Evolutionary conservation across 2,329 filamentous ascomycete genomes (phyloP).

Genomic region (Cladorrhinum sp.): DNA sequence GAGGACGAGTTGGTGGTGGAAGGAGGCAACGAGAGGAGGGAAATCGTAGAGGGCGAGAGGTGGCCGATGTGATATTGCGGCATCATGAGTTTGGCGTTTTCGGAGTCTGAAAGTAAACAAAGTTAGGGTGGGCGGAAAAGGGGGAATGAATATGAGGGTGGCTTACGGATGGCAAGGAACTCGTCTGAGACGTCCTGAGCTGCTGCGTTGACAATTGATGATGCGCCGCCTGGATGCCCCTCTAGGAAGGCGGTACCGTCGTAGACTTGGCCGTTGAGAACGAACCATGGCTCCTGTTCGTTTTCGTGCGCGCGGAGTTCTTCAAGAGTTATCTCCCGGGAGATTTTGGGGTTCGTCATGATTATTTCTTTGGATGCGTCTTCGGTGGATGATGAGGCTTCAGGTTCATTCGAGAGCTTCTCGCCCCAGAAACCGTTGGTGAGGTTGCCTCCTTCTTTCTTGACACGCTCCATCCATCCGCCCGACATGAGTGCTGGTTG

Average conservation of each 20-base stretch:
- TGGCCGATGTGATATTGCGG: constrained; percentile 78
- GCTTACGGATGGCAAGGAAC: constrained; percentile 84
- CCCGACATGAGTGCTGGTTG: constrained; percentile 72
- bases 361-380: constrained; percentile 63
- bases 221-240: constrained; percentile 80
- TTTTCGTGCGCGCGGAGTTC: constrained; percentile 68
- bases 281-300: constrained; percentile 75
- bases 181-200: constrained; percentile 81
- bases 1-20: constrained; percentile 35
- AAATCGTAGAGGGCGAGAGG: constrained; percentile 59
- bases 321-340: constrained; percentile 62
- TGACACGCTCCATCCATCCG: constrained; percentile 92
- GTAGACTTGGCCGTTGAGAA: constrained; percentile 84
- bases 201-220: constrained; percentile 80
- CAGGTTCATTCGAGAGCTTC: constrained; percentile 48
- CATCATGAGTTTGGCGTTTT: constrained; percentile 92
- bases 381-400: constrained; percentile 35
- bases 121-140: too few relatives aligned
- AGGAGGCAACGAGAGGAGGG: constrained; percentile 46
- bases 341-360: constrained; percentile 70
- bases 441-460: constrained; percentile 76
- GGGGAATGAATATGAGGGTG: constrained; percentile 11
- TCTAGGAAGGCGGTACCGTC: constrained; percentile 79
- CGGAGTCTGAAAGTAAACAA: too few relatives aligned
- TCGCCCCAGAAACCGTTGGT: constrained; percentile 85